Evolutionary conservation across 2,329 filamentous ascomycete genomes (phyloP).

Genomic region (Aspergillus latus): DNA sequence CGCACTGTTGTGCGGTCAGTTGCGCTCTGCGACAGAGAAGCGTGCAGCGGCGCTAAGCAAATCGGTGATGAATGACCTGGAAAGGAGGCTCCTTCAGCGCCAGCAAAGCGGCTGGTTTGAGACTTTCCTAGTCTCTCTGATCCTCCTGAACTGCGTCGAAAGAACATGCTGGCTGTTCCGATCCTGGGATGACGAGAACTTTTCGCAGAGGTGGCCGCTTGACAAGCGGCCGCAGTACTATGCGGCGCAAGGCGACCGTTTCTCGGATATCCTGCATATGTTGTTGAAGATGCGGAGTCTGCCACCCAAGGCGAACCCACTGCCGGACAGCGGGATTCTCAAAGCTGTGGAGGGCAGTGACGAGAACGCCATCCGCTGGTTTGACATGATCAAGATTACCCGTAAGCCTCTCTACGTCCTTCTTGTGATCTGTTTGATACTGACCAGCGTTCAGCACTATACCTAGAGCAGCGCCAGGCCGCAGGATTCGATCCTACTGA

Average conservation of each 20-base stretch:
- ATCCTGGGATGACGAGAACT: constrained; percentile 49
- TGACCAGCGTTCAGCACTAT: constrained; percentile 30
- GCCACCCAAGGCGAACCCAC: constrained; percentile 42
- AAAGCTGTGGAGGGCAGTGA: constrained; percentile 41
- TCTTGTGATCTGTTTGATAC: not conserved
- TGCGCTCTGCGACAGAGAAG: constrained; percentile 57
- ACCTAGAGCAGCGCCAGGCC: constrained; percentile 39
- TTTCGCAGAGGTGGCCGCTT: constrained; percentile 52
- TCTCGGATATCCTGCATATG: constrained; percentile 58
- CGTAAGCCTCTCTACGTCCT: constrained; percentile 30
- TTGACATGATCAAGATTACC: constrained; percentile 43
- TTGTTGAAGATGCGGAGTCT: constrained; percentile 57
- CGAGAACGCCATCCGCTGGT: constrained; percentile 41
- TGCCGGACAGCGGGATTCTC: constrained; percentile 40
- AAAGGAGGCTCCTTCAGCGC: constrained; percentile 59
- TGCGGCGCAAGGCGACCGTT: constrained; percentile 57
- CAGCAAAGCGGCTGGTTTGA: constrained; percentile 58
- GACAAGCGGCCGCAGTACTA: constrained; percentile 54
- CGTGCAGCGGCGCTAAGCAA: constrained; percentile 54
- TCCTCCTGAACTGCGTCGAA: constrained; percentile 60
- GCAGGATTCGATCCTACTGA: constrained; percentile 42
- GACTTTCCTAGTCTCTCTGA: constrained; percentile 59
- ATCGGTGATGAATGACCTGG: constrained; percentile 59
- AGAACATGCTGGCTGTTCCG: constrained; percentile 60
- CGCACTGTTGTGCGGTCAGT: constrained; percentile 53